These are phyloP conservation scores for Penicillium flavigenum DNA, from an alignment of 495 filamentous ascomycete genomes.

Conservation along the genomic window DNA sequence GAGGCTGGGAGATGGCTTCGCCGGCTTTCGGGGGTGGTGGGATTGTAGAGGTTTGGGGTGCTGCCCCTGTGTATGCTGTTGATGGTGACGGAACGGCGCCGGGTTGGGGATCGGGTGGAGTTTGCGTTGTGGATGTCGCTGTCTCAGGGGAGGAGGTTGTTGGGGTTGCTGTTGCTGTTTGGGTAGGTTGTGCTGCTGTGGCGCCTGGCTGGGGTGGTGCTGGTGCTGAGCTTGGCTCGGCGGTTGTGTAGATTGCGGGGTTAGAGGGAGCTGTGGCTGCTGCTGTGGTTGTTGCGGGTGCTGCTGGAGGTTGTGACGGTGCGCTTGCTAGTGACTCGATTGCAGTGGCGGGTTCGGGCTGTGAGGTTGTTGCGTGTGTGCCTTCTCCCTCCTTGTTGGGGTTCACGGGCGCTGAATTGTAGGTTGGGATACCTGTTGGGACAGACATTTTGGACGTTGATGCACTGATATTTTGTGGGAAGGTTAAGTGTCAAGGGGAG, in stretches of 20 bases:
- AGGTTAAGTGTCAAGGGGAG: conserved; percentile 8
- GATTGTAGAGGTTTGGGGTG: conserved; percentile 17
- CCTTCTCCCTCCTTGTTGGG: conserved; percentile 30
- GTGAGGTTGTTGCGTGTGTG: conserved; percentile 19
- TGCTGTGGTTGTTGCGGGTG: conserved; percentile 25
- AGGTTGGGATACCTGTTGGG: conserved; percentile 60
- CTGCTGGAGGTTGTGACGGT: conserved; percentile 14
- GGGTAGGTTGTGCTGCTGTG: conserved; percentile 23
- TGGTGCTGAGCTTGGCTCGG: conserved; percentile 38
- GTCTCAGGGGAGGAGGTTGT: conserved; percentile 26
- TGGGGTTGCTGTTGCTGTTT: conserved; percentile 21
- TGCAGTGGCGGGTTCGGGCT: conserved; percentile 45
- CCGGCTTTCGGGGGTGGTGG: conserved; percentile 58
- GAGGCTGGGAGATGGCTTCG: conserved; percentile 30
- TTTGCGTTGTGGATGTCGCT: conserved; percentile 11
- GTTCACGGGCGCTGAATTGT: conserved; percentile 60
- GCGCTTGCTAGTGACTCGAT: conserved; percentile 24
- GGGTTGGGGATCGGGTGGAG: conserved; percentile 58
- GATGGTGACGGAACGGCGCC: conserved; percentile 43
- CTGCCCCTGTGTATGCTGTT: conserved; percentile 4
- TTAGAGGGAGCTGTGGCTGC: conserved; percentile 41
- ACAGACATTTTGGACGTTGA: conserved; percentile 23
- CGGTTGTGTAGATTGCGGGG: conserved; percentile 46
- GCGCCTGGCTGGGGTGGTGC: conserved; percentile 44
- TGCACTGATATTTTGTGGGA: background rate